Conservation (phyloP, 2,329 filamentous ascomycete species). For the Penicillium sp. region DNA sequence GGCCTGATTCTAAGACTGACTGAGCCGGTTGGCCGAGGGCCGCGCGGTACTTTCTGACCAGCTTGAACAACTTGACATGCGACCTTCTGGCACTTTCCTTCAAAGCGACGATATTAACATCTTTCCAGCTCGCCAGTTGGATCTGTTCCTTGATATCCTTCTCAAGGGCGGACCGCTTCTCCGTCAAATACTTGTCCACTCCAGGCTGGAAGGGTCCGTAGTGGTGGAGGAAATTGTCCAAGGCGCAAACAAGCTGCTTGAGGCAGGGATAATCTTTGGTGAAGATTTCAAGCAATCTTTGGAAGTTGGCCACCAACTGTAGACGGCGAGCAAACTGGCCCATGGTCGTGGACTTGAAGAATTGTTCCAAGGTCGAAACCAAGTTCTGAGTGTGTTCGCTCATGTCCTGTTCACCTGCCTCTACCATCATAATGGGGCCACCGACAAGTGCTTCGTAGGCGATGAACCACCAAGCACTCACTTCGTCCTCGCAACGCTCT, state of each 20-base stretch:
- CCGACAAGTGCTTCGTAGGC: constrained; percentile 87
- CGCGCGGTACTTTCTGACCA: constrained; percentile 84
- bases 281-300: constrained; percentile 65
- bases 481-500: constrained; percentile 71
- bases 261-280: constrained; percentile 59
- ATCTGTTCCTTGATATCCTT: constrained; percentile 93
- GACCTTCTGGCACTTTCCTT: constrained; percentile 86
- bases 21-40: constrained; percentile 75
- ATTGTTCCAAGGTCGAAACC: constrained; percentile 72
- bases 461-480: constrained; percentile 92
- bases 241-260: constrained; percentile 58
- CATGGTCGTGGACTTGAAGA: constrained; percentile 74
- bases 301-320: constrained; percentile 61
- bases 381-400: constrained; percentile 65
- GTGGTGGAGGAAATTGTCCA: constrained; percentile 75
- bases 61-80: constrained; percentile 85
- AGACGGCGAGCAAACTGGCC: constrained; percentile 78
- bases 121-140: constrained; percentile 93
- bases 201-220: constrained; percentile 69
- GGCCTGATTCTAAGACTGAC: constrained; percentile 47
- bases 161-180: constrained; percentile 73
- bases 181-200: constrained; percentile 63
- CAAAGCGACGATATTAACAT: constrained; percentile 88
- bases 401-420: constrained; percentile 60
- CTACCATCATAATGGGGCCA: constrained; percentile 66